Evolutionary conservation across 2,329 filamentous ascomycete species (phyloP), one percentile per base, ranked within the genome.

Genomic region (Aaosphaeria arxii): DNA sequence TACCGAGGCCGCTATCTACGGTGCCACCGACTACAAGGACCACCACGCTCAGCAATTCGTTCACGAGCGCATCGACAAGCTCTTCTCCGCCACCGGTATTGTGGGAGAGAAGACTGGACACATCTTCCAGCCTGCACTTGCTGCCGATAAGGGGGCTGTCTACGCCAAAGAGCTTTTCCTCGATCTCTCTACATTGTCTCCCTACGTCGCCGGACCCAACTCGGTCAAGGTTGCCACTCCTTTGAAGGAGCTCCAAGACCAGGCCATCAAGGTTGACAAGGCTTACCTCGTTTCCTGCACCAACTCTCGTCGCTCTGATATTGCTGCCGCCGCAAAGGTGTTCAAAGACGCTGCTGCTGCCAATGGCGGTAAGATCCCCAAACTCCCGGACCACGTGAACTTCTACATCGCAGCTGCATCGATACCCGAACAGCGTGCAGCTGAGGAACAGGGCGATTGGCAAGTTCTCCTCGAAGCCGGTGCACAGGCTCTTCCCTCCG

Each of bases 331-430:
- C 1, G 91, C 91, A 1, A 82, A 81, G 41, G 91, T 97, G 2
- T 95, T 97, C 78, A 84, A 82, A 47, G 87, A 92, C 36, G 89
- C 88, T 1, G 82, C 86, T 0, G 75, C 67, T 11, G 55, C 75
- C 42, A 81, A 83, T 47, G 76, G 76, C 28, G 87, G 84, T 11
- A 75, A 79, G 47, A 72, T 82, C 5, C 80, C 89, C 17, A 89
- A 87, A 72, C 79, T 96, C 49, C 85, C 88, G 0, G 75, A 82
- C 0, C 83, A 86, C 30, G 91, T 96, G 38, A 80, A 91, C 47
- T 85, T 96, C 63, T 96, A 96, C 71, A 88, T 97, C 53, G 88
- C 91, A 0, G 91, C 92, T 0, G 92, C 92, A 1, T 96, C 91
- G 0, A 63, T 83, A 0, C 77, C 81, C 0, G 91, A 96, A 67